phyloP scores from a whole-genome alignment of 192 early-diverging fungal species.

The Kickxella alabastrina region DNA sequence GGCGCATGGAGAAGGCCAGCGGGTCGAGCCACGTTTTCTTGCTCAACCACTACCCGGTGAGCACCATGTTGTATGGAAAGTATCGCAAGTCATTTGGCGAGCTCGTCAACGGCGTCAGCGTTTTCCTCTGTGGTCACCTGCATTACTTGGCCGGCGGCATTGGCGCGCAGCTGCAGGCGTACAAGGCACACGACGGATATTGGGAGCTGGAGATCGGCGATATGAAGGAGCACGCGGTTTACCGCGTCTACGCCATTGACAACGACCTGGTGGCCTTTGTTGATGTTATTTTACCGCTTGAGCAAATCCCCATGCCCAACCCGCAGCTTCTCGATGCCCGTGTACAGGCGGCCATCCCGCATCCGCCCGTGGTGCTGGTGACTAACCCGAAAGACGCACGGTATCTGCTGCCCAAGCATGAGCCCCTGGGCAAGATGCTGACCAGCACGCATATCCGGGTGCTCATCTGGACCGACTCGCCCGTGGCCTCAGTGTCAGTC shows the following conservation, averaged over 20 bases:
- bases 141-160: conserved; percentile 63
- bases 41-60: conserved; percentile 73
- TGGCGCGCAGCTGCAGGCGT: conserved; percentile 60
- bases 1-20: conserved; percentile 51
- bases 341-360: conserved; percentile 33
- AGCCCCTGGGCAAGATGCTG: conserved; percentile 64
- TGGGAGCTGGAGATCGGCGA: conserved; percentile 87
- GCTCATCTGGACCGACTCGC: conserved; percentile 63
- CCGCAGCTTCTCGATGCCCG: conserved; percentile 20
- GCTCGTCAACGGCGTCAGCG: conserved; percentile 59
- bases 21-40: conserved; percentile 54
- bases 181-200: conserved; percentile 59
- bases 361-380: conserved; percentile 73
- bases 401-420: conserved; percentile 64
- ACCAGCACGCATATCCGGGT: conserved; percentile 70
- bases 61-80: conserved; percentile 70
- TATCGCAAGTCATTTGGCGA: conserved; percentile 58
- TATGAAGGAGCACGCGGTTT: conserved; percentile 85
- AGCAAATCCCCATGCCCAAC: conserved; percentile 55
- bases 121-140: conserved; percentile 85
- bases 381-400: conserved; percentile 87
- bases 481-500: conserved; percentile 40
- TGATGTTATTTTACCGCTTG: conserved; percentile 65
- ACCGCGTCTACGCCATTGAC: conserved; percentile 81
- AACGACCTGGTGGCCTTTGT: conserved; percentile 80